Evolutionary conservation across 2,329 filamentous ascomycete species (phyloP), one percentile per base, ranked within the genome.

Genomic region (Xylariaceae sp.): DNA sequence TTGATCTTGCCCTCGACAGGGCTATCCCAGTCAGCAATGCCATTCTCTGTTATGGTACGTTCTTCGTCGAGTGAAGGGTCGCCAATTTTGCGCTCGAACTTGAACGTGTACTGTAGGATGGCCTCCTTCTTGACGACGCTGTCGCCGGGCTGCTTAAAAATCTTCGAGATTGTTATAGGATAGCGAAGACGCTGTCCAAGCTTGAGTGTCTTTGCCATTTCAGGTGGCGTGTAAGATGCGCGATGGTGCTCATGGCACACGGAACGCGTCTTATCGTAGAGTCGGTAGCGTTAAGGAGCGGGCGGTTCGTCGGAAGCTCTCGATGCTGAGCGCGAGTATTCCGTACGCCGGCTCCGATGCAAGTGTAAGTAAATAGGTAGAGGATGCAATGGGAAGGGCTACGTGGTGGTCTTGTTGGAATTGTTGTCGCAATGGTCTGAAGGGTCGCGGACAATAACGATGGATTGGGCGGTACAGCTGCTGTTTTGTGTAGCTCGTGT

Each of bases 91-190:
- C 91, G 88, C 71, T 80, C 87, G 75, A 88, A 92, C 69, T 86
- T 86, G 77, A 92, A 99, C 63, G 86, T 87, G 80, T 97, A 99
- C 73, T 89, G 85, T 72, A 99, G 87, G 58, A 97, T 81, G 57
- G 86, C 82, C 69, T 92, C 88, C 70, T 90, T 80, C 74, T 88
- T 88, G 69, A 85, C 82, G 70, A 99, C 83, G 63, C 82, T 72
- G 68, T 96, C 90, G 74, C 89, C 88, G 17, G 84, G 83, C 66
- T 81, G 78, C 74, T 91, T 92, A 66, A 93, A 83, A 62, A 97
- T 82, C 74, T 90, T 88, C 69, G 87, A 92, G 75, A 99, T 88
- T 67, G 88, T 96, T 75, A 97, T 92, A 69, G 94, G 94, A 76
- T 97, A 99, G 75, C 88, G 89, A 67, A 97, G 84, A 75, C 84